A percentile compares a stretch with the other conserved stretches of the same genome.
These are phyloP conservation scores for Penicillium canescens DNA, from an alignment of 495 filamentous ascomycete genomes.

Conservation along the genomic window DNA sequence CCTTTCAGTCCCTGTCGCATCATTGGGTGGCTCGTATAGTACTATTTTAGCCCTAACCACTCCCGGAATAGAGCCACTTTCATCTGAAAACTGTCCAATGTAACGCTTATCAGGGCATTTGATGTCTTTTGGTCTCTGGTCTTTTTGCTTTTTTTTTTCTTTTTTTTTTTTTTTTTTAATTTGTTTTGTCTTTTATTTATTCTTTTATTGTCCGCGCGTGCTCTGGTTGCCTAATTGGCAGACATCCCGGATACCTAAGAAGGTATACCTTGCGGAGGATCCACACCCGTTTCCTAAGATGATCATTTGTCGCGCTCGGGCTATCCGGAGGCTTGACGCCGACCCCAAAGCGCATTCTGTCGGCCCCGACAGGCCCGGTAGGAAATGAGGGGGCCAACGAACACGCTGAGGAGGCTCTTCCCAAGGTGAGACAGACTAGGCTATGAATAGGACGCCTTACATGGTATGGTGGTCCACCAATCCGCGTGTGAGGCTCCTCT, in stretches of 20 bases:
- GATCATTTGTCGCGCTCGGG: too few relatives aligned
- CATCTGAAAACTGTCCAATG: conserved; percentile 14
- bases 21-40: conserved; percentile 20
- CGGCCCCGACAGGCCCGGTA: background rate
- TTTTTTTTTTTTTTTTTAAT: conserved; percentile 4
- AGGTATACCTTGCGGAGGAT: conserved; percentile 1
- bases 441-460: conserved; percentile 10
- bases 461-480: background rate
- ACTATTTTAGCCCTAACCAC: conserved; percentile 12
- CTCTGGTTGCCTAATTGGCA: conserved; percentile 14
- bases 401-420: conserved; percentile 8
- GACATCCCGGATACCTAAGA: conserved; percentile 10
- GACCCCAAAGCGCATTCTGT: background rate
- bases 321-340: too few relatives aligned
- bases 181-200: background rate
- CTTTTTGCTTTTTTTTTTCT: background rate
- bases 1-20: background rate
- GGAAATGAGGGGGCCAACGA: background rate
- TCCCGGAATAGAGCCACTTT: conserved; percentile 11
- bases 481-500: background rate
- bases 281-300: background rate
- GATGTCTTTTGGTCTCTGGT: background rate
- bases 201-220: conserved; percentile 2
- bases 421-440: background rate
- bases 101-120: conserved; percentile 8